These are phyloP conservation scores for Phaeosphaeriaceae sp. DNA, from an alignment of 2,329 filamentous ascomycete species.

Conservation along the genomic window DNA sequence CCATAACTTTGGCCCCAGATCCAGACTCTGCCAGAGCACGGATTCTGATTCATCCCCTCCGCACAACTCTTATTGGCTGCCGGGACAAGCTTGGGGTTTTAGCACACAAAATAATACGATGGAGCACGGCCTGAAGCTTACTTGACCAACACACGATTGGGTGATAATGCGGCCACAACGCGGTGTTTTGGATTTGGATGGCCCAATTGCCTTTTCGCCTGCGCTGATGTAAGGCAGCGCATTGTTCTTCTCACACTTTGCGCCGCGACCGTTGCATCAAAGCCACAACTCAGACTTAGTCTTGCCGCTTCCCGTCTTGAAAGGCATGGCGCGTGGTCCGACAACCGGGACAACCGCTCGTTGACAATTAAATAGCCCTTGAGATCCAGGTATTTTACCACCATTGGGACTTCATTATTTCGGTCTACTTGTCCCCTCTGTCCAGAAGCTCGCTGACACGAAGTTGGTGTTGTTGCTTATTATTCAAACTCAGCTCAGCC, in stretches of 20 bases:
- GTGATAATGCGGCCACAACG: no score
- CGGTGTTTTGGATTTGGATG: background rate
- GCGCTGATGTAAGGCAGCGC: background rate
- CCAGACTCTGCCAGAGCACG: background rate
- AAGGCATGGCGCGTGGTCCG: conserved; percentile 13
- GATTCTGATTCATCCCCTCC: background rate
- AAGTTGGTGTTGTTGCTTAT: background rate
- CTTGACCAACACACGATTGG: background rate
- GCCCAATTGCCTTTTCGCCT: background rate
- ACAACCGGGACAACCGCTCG: conserved; percentile 3
- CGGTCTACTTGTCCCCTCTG: background rate
- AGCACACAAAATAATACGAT: no score
- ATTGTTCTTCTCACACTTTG: no score
- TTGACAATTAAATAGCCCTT: background rate
- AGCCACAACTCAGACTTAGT: conserved; percentile 16
- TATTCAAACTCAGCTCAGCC: conserved; percentile 9
- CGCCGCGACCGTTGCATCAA: background rate
- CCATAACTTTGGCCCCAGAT: background rate
- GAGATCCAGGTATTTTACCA: conserved; percentile 5
- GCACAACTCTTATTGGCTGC: background rate
- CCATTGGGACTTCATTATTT: no score
- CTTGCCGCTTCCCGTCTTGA: conserved; percentile 22
- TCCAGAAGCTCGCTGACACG: background rate
- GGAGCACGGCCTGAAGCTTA: background rate
- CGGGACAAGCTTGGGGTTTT: background rate